A percentile compares a stretch with the other conserved stretches of the same genome.
Evolutionary conservation across 495 filamentous ascomycete genomes (phyloP).

Genomic region (Chlorociboria aeruginascens): DNA sequence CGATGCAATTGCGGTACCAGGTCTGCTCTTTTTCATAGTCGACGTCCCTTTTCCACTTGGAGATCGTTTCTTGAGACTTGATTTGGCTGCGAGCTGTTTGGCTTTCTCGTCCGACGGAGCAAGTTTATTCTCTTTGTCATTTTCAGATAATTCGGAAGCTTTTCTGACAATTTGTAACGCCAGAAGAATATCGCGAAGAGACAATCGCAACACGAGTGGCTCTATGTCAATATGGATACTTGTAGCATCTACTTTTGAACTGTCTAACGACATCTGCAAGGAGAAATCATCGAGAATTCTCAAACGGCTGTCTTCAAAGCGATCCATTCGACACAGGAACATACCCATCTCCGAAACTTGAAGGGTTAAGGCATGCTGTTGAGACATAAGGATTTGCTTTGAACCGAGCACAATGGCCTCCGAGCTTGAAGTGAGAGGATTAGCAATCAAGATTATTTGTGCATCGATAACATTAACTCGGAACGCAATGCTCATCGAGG

Average conservation of each 20-base stretch:
- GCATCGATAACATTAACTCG: constrained; percentile 90
- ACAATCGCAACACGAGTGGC: constrained; percentile 84
- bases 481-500: constrained; percentile 69
- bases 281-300: constrained; percentile 95
- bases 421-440: constrained; percentile 76
- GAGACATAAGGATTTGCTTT: constrained; percentile 84
- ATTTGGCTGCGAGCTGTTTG: constrained; percentile 44
- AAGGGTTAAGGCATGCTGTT: constrained; percentile 86
- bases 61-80: constrained; percentile 46
- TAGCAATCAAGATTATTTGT: constrained; percentile 90
- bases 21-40: constrained; percentile 35
- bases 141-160: constrained; percentile 73
- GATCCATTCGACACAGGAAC: constrained; percentile 98
- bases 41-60: constrained; percentile 51
- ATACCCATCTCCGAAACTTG: constrained; percentile 90
- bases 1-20: constrained; percentile 6
- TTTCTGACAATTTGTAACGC: constrained; percentile 88
- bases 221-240: constrained; percentile 81
- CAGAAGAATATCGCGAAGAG: constrained; percentile 85
- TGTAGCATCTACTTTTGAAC: constrained; percentile 53
- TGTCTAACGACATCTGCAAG: constrained; percentile 79
- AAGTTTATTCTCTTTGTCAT: constrained; percentile 29
- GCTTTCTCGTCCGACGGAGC: constrained; percentile 41
- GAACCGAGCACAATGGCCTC: constrained; percentile 93
- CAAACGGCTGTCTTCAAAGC: constrained; percentile 62